Percentiles rank a stretch among this genome's conserved stretches.
Conservation (phyloP, 2,329 filamentous ascomycete species). For the Trichoderma polysporum region DNA sequence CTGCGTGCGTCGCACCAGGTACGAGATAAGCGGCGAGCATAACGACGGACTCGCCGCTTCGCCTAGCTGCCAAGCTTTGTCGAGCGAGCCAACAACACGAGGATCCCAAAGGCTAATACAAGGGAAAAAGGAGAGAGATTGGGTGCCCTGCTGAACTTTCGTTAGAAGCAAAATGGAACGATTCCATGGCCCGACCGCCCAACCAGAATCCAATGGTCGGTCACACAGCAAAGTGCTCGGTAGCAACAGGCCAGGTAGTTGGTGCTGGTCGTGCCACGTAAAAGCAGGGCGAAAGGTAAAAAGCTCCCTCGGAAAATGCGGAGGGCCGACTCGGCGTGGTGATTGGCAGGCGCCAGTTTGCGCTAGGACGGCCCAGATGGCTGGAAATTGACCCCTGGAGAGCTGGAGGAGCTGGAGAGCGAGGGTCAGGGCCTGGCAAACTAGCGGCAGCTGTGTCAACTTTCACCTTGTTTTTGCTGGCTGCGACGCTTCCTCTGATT, state of each 20-base stretch:
- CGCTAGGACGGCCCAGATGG: constrained; percentile 19
- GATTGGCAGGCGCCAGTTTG: constrained; percentile 18
- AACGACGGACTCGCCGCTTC: neutral
- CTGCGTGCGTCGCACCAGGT: neutral
- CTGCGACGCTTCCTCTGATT: neutral
- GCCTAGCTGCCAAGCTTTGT: constrained; percentile 2
- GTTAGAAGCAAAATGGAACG: constrained; percentile 11
- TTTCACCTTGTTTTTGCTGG: neutral
- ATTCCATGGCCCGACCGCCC: neutral
- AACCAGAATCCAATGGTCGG: neutral
- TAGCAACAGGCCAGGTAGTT: neutral
- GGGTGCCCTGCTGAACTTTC: neutral
- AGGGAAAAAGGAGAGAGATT: neutral
- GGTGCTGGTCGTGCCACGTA: neutral
- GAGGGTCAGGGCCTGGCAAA: neutral
- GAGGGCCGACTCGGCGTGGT: neutral
- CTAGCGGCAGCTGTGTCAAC: neutral
- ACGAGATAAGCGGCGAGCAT: neutral
- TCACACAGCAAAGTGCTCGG: neutral
- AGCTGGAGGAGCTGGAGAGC: constrained; percentile 9
- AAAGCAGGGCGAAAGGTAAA: neutral
- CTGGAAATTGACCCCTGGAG: constrained; percentile 3
- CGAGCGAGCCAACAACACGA: neutral
- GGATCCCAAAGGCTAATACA: neutral
- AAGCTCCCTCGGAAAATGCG: constrained; percentile 7